A percentile compares a stretch with the other conserved stretches of the same genome.
Evolutionary conservation across 805 yeast genomes (phyloP).

Genomic region (Nakazawaea ambrosiae): DNA sequence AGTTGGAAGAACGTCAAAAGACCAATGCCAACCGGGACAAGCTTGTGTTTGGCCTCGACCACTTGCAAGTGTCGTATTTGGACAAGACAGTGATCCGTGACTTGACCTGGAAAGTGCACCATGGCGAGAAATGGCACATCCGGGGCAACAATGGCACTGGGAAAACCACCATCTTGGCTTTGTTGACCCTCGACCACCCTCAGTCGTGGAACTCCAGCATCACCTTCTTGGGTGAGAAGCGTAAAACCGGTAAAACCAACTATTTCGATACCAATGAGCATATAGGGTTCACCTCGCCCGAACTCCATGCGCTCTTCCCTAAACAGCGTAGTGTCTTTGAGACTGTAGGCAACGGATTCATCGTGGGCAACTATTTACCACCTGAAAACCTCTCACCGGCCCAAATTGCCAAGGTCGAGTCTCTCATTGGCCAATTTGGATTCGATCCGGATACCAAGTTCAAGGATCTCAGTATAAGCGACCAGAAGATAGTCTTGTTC

Average conservation of each 20-base stretch:
- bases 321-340: constrained; percentile 41
- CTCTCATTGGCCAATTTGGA: constrained; percentile 36
- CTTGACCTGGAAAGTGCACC: constrained; percentile 57
- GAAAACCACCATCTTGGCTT: constrained; percentile 77
- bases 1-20: constrained; percentile 8
- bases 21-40: constrained; percentile 1
- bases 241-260: constrained; percentile 68
- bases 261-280: constrained; percentile 70
- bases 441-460: constrained; percentile 34
- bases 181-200: constrained; percentile 92
- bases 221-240: constrained; percentile 52
- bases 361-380: constrained; percentile 57
- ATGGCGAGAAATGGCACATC: constrained; percentile 83
- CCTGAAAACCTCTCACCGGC: constrained; percentile 31
- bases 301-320: constrained; percentile 84
- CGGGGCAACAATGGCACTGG: constrained; percentile 91
- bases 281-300: constrained; percentile 92
- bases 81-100: constrained; percentile 53
- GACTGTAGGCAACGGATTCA: constrained; percentile 65
- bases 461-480: constrained; percentile 51
- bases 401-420: constrained; percentile 32
- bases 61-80: constrained; percentile 60
- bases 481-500: constrained; percentile 74
- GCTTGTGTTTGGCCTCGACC: constrained; percentile 42
- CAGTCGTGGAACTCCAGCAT: constrained; percentile 84